These are phyloP conservation scores for Lachancea dasiensis DNA, from an alignment of 805 yeast genomes.

Conservation along the genomic window DNA sequence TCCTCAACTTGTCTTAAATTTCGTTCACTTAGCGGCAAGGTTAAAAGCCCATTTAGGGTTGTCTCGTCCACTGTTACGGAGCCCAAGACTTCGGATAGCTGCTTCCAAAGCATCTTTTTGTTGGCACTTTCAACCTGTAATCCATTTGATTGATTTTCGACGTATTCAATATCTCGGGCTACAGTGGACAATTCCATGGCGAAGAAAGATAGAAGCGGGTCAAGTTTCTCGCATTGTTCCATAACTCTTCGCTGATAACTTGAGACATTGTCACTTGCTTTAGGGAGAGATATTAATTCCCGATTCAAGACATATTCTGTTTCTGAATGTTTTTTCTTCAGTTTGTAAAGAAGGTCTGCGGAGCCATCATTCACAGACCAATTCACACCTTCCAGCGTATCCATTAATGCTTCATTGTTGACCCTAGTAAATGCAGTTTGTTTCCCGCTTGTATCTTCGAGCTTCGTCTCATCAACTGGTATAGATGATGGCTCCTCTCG, in stretches of 20 bases:
- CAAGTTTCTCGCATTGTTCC: constrained; percentile 49
- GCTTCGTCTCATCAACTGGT: not conserved
- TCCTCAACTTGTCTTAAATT: constrained; percentile 48
- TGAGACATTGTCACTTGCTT: constrained; percentile 39
- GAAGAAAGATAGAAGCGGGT: constrained; percentile 48
- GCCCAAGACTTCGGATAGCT: constrained; percentile 58
- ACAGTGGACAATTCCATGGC: constrained; percentile 58
- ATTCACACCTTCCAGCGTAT: constrained; percentile 66
- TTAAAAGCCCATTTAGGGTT: constrained; percentile 43
- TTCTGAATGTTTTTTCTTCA: constrained; percentile 52
- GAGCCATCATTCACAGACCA: constrained; percentile 72
- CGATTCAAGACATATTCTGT: constrained; percentile 60
- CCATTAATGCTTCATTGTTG: constrained; percentile 34
- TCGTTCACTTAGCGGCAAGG: constrained; percentile 42
- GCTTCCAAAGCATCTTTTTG: constrained; percentile 67
- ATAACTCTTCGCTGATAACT: constrained; percentile 39
- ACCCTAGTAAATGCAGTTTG: constrained; percentile 37
- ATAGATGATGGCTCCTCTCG: constrained; percentile 24
- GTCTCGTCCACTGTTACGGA: constrained; percentile 62
- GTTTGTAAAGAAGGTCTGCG: constrained; percentile 47
- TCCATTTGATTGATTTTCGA: constrained; percentile 74
- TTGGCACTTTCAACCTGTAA: constrained; percentile 78
- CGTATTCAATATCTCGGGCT: constrained; percentile 59
- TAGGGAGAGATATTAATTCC: constrained; percentile 46
- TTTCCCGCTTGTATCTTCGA: not conserved